Base-by-base conservation (phyloP, 1,139 yeast species). In the Lodderomyces margitis region DNA sequence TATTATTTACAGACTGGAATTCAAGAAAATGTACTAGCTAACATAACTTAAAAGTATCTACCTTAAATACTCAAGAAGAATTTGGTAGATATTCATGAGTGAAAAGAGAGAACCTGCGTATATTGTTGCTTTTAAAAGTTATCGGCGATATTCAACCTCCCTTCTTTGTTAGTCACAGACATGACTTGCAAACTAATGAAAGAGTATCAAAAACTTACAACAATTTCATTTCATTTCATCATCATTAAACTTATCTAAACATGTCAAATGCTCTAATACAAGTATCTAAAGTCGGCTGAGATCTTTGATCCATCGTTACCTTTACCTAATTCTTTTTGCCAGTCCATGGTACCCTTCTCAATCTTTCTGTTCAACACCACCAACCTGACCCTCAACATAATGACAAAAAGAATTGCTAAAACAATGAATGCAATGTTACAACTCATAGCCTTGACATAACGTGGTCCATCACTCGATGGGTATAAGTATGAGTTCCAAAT, bases 401-500 rank as follows among this genome's bases (percentile, higher is more conserved):
- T 50, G 0, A 79, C 77, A 45, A 69, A 55, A 1, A 55, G 46
- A 17, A 74, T 70, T 2, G 80, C 67, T 35, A 62, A 57, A 11
- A 62, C 61, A 30, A 75, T 56, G 48, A 75, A 75, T 2, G 59
- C 80, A 62, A 75, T 68, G 57, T 75, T 75, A 50, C 79, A 74
- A 15, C 66, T 57, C 48, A 74, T 72, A 2, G 80, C 80, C 20
- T 63, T 59, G 41, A 67, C 53, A 49, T 70, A 75, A 39, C 71
- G 61, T 31, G 80, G 81, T 21, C 70, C 73, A 28, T 57, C 61
- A 20, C 63, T 46, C 2, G 59, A 39, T 19, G 77, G 77, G 48
- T 75, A 75, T 43, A 75, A 60, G 55, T 70, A 75, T 2, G 80
- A 61, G 48, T 74, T 75, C 80, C 81, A 75, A 43, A 75, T 74